Evolutionary conservation across 257 asterid species (phyloP), one percentile per base, ranked within the genome.

Genomic region (Solanum habrochaites): DNA sequence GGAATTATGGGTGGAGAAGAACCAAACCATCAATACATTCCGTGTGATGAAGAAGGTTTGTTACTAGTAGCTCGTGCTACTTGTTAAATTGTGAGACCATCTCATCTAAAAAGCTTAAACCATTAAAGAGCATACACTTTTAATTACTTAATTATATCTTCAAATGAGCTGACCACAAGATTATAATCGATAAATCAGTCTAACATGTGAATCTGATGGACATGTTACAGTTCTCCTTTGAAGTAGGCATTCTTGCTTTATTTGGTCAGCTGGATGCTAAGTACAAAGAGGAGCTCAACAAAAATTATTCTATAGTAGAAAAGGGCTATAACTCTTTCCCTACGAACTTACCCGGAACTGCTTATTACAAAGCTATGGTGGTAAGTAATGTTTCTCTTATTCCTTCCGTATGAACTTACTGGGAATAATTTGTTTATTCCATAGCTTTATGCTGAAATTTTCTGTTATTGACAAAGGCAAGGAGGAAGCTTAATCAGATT

Each of bases 261-360:
- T 95, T 95, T 80, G 98, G 98, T 12, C 90, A 93, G 40, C 89
- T 94, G 90, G 94, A 93, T 32, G 89, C 85, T 16, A 89, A 87
- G 45, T 58, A 87, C 16, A 95, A 87, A 88, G 93, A 94, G 78
- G 94, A 91, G 83, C 90, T 97, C 31, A 93, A 91, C 89, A 88
- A 88, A 85, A 94, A 95, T 56, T 97, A 97, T 56, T 88, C 88
- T 85, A 93, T 93, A 52, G 86, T 97, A 40, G 98, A 95, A 18
- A 93, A 90, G 60, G 99, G 99, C 56, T 97, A 97, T 91, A 97
- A 97, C 88, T 97, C 97, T 83, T 93, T 97, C 88, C 98, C 98
- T 14, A 93, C 96, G 64, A 94, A 90, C 87, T 72, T 97, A 20
- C 98, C 98, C 6, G 97, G 98, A 86, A 95, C 98, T 8, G 83